Percentiles rank a stretch among this genome's conserved stretches.
Conservation (phyloP, 352 stramenopile species). For the Peronosclerospora sorghi region DNA sequence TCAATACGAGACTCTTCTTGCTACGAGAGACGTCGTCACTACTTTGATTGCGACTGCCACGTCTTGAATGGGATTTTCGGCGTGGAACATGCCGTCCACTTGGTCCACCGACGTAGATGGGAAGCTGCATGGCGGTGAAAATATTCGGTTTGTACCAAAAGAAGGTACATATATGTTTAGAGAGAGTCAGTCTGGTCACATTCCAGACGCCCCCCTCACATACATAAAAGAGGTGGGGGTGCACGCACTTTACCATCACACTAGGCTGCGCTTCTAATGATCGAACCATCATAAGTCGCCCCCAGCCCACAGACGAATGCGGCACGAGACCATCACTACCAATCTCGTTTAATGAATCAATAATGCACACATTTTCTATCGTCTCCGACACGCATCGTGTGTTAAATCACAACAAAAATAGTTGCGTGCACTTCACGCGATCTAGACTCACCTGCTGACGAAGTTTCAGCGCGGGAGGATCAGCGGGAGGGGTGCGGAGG, state of each 20-base stretch:
- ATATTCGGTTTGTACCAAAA: no score
- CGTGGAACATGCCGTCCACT: slow-evolving; percentile 15
- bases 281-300: slow-evolving; percentile 74
- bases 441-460: no score
- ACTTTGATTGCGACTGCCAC: no score
- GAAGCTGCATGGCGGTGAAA: slow-evolving; percentile 26
- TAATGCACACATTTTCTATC: slow-evolving; percentile 69
- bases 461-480: no score
- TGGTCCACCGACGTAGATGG: no score
- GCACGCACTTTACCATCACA: slow-evolving; percentile 85
- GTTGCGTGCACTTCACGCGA: no score
- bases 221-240: no score
- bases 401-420: no score
- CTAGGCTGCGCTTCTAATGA: slow-evolving; percentile 51
- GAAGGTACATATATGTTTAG: no score
- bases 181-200: no score
- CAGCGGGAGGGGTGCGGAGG: no score
- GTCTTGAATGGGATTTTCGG: slow-evolving; percentile 23
- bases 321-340: slow-evolving; percentile 73
- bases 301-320: slow-evolving; percentile 51
- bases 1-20: slow-evolving; percentile 7
- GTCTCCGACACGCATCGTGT: slow-evolving; percentile 44
- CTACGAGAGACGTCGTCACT: slow-evolving; percentile 5
- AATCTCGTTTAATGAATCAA: slow-evolving; percentile 89
- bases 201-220: no score